Percentiles rank a stretch among this genome's conserved stretches.
These are phyloP conservation scores for Heterobasidion parviporum DNA, from an alignment of 1,284 basidiomycete genomes.

Conservation along the genomic window DNA sequence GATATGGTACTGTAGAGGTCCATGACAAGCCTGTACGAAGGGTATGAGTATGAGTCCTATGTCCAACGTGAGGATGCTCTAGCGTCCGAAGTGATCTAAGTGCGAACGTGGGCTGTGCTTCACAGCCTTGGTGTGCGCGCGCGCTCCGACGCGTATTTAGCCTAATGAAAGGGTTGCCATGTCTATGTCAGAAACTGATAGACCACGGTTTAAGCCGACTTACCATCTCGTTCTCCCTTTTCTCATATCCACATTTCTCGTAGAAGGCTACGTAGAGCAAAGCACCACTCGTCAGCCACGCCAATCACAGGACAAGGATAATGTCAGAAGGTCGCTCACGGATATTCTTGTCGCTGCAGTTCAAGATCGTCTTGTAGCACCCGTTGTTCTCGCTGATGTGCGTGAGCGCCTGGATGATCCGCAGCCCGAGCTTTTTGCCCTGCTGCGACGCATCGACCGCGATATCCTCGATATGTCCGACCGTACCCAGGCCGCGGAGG, in stretches of 20 bases:
- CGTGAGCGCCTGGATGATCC: slow-evolving; percentile 81
- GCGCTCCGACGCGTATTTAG: slow-evolving; percentile 43
- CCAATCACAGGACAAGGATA: slow-evolving; percentile 7
- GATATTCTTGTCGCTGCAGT: slow-evolving; percentile 88
- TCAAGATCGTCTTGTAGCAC: slow-evolving; percentile 95
- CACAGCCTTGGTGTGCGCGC: slow-evolving; percentile 28
- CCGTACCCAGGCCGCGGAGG: slow-evolving; percentile 69
- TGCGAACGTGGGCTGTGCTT: not conserved
- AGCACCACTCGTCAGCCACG: not conserved
- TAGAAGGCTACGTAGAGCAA: slow-evolving; percentile 73
- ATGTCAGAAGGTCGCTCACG: slow-evolving; percentile 46
- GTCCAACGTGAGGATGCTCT: not conserved
- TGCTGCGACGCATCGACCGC: slow-evolving; percentile 84
- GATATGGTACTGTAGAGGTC: not conserved
- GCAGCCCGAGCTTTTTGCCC: slow-evolving; percentile 85
- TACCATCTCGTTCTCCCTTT: slow-evolving; percentile 90
- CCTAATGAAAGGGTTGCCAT: slow-evolving; percentile 23
- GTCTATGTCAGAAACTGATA: not conserved
- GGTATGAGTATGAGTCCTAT: not conserved
- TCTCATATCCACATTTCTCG: slow-evolving; percentile 87
- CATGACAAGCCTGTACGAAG: not conserved
- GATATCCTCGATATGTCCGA: slow-evolving; percentile 97
- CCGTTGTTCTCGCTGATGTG: slow-evolving; percentile 69
- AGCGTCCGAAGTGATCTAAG: not conserved
- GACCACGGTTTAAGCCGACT: slow-evolving; percentile 10